phyloP scores from a whole-genome alignment of 116 monocot species.

The Trichopus zeylanicus region DNA sequence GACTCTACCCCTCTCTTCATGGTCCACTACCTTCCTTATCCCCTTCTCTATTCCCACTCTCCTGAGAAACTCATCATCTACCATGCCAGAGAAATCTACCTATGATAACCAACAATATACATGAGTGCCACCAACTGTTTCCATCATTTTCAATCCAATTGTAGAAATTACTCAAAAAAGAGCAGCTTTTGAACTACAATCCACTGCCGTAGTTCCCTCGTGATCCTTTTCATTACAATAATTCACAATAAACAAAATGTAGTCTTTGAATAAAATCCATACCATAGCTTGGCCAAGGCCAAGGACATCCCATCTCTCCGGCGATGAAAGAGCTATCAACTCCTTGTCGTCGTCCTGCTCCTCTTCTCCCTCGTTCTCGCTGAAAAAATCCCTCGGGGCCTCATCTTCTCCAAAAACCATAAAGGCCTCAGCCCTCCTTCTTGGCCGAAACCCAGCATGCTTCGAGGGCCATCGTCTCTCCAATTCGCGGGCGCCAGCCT shows the following conservation, averaged over 20 bases:
- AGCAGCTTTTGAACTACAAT: background rate
- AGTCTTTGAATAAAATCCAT: slow-evolving; percentile 2
- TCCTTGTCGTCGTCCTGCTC: slow-evolving; percentile 22
- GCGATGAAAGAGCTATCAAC: slow-evolving; percentile 15
- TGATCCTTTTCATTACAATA: too few species aligned
- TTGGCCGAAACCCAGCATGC: background rate
- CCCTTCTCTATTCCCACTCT: slow-evolving; percentile 78
- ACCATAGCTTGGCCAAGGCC: slow-evolving; percentile 91
- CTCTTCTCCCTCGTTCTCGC: slow-evolving; percentile 34
- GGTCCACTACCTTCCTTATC: slow-evolving; percentile 77
- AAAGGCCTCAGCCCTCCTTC: background rate
- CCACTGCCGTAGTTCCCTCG: too few species aligned
- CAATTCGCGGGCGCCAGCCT: background rate
- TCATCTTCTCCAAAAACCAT: background rate
- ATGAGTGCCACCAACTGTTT: background rate
- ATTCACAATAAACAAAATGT: background rate
- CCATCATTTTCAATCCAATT: too few species aligned
- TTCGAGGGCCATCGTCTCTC: background rate
- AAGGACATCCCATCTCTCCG: slow-evolving; percentile 75
- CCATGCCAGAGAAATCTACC: slow-evolving; percentile 97
- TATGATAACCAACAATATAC: slow-evolving; percentile 11
- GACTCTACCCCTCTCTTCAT: slow-evolving; percentile 87
- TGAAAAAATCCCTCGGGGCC: slow-evolving; percentile 1
- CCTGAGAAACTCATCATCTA: slow-evolving; percentile 71
- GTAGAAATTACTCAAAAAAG: background rate